Evolutionary conservation across 768 basidiomycete genomes (phyloP), one percentile per base, ranked within the genome.

Genomic region (Suillus sp.): DNA sequence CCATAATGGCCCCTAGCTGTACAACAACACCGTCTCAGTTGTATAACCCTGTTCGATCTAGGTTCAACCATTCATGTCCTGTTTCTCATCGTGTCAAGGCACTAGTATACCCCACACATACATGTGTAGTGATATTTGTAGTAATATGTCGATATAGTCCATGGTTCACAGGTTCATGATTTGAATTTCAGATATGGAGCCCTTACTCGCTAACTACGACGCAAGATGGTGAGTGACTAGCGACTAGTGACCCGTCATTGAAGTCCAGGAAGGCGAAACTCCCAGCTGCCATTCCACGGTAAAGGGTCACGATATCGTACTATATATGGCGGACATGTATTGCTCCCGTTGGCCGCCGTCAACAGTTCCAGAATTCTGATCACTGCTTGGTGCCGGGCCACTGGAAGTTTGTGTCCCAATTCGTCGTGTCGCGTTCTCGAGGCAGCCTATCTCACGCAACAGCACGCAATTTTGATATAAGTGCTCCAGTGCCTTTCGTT

Each of bases 21-120:
- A 22, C 48, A 27, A 30, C 48, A 50, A 9, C 37, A 57, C 38
- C 25, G 37, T 38, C 56, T 40, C 38, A 57, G 25, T 56, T 27
- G 55, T 56, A 38, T 38, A 56, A 56, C 37, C 55, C 22, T n/a
- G 20, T 22, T 55, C 13, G 22, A 56, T 38, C 55, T 56, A 37
- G 14, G 55, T 56, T 56, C 16, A 38, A 56, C 22, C 55, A 56
- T 37, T 38, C 55, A 38, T 18, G 16, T 25, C 55, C 35, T 38
- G 22, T 56, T 25, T 38, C 35, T 40, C 56, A 57, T 40, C 18
- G 30, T 53, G 30, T 53, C 51, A 32, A 53, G 51, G 38, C 56
- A 57, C 37, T 57, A 37, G 34, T 55, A 57, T 57, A 57, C 56
- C 56, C 56, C 37, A 57, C 37, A 57, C 56, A 56, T 57, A 40